Percentiles rank a stretch among this genome's conserved stretches.
Conservation (phyloP, 2,329 filamentous ascomycete species). For the Verticillium isaacii region DNA sequence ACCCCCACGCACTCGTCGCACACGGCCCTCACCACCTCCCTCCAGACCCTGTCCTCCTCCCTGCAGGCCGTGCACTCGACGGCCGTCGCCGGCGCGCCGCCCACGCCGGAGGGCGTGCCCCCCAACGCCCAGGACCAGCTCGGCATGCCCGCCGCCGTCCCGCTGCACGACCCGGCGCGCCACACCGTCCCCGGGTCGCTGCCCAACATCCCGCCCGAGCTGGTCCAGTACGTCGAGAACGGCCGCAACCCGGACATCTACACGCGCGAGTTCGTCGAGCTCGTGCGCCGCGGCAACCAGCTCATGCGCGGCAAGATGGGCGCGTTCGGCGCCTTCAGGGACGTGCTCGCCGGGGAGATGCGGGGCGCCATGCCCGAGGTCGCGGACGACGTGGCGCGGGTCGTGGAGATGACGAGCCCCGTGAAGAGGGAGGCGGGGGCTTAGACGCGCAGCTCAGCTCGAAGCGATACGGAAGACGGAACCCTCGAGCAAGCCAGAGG, state of each 20-base stretch:
- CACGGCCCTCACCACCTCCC: constrained; percentile 12
- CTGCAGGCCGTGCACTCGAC: constrained; percentile 34
- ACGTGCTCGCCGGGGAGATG: constrained; percentile 58
- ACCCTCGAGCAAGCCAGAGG: too few relatives aligned
- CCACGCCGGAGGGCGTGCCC: constrained; percentile 4
- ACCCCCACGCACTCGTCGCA: constrained; percentile 10
- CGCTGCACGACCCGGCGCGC: not conserved
- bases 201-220: constrained; percentile 54
- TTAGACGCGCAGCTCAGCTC: too few relatives aligned
- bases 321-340: constrained; percentile 57
- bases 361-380: constrained; percentile 55
- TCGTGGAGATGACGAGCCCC: constrained; percentile 39
- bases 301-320: constrained; percentile 59
- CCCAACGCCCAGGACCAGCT: constrained; percentile 33
- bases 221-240: constrained; percentile 65
- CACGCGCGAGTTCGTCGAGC: constrained; percentile 68
- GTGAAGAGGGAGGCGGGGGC: constrained; percentile 5
- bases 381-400: constrained; percentile 43
- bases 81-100: constrained; percentile 25
- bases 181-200: constrained; percentile 24
- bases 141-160: constrained; percentile 40
- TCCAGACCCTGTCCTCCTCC: constrained; percentile 33
- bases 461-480: too few relatives aligned
- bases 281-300: constrained; percentile 62
- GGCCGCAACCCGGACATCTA: constrained; percentile 71